Evolutionary conservation across 495 filamentous ascomycete genomes (phyloP).

Genomic region (Letharia columbiana): DNA sequence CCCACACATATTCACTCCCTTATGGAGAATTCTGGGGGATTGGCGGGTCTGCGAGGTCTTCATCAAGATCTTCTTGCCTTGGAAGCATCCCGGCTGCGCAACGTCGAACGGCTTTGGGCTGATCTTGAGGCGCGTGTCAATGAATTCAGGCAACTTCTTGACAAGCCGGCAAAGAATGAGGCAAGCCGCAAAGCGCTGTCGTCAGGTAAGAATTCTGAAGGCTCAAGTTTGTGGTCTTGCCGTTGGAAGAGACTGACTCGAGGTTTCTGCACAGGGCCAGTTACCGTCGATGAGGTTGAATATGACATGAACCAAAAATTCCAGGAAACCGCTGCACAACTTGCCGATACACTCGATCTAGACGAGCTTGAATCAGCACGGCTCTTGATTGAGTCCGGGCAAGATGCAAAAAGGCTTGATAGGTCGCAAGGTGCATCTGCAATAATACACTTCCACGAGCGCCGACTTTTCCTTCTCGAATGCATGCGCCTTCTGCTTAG

Average conservation of each 20-base stretch:
- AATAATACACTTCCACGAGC: slow-evolving; percentile 76
- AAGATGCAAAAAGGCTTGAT: slow-evolving; percentile 55
- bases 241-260: background rate
- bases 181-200: slow-evolving; percentile 52
- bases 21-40: slow-evolving; percentile 58
- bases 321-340: slow-evolving; percentile 61
- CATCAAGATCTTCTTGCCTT: slow-evolving; percentile 69
- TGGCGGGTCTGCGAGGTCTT: slow-evolving; percentile 64
- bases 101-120: slow-evolving; percentile 52
- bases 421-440: slow-evolving; percentile 61
- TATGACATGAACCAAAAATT: slow-evolving; percentile 84
- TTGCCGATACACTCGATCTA: slow-evolving; percentile 80
- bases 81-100: slow-evolving; percentile 50
- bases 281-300: slow-evolving; percentile 59
- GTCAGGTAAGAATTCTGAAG: slow-evolving; percentile 35
- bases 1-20: slow-evolving; percentile 9
- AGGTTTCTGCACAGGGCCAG: slow-evolving; percentile 46
- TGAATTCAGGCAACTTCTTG: slow-evolving; percentile 68
- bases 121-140: slow-evolving; percentile 61
- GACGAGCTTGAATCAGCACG: slow-evolving; percentile 79
- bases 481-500: slow-evolving; percentile 69
- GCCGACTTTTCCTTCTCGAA: slow-evolving; percentile 68
- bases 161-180: slow-evolving; percentile 63
- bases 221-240: background rate
- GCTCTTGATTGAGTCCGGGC: slow-evolving; percentile 59